Evolutionary conservation across 495 filamentous ascomycete genomes (phyloP), one percentile per base, ranked within the genome.

Genomic region (Tuber borchii): DNA sequence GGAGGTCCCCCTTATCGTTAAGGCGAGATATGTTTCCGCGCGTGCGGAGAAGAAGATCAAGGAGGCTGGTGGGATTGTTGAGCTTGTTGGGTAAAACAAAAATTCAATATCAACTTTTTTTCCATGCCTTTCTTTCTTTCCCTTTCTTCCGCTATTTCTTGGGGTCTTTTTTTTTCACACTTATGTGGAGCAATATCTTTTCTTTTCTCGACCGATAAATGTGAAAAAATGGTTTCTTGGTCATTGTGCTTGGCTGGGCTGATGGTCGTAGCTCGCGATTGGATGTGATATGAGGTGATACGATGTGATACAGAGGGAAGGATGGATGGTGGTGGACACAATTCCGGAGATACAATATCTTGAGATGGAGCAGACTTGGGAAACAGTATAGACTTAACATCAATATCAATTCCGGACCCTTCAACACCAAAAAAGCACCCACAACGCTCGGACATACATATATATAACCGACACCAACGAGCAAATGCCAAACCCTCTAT

Each of bases 31-130:
- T 86, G 90, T 97, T 86, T 93, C 90, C 87, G 89, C 90, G 84
- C 88, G 93, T 83, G 94, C 94, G 77, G 94, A 97, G 90, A 87
- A 90, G 87, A 97, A 97, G 90, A 97, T 97, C 87, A 94, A 92
- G 85, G 93, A 92, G 83, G 92, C 92, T 84, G 94, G 94, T 85
- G 93, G 94, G 84, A 89, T 96, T 82, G 88, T 95, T 78, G 93
- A 97, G 87, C 86, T 97, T 84, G 93, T 97, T 81, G 93, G 93
- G 86, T 97, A 92, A 89, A 65, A 34, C 42, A 34, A 17, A 34
- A 65, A 65, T 34, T 65, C 56, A 34, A 65, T 65, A 65, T 65
- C 56, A 75, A 20, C 51, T 40, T 48, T 12, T 20, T 70, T 42
- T 46, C n/a, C 48, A 39, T 76, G 65, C 71, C 73, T 46, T 20